Evolutionary conservation across 129 eudicot genomes (phyloP), one percentile per base, ranked within the genome.

Genomic region (Flaveria sonorensis): DNA sequence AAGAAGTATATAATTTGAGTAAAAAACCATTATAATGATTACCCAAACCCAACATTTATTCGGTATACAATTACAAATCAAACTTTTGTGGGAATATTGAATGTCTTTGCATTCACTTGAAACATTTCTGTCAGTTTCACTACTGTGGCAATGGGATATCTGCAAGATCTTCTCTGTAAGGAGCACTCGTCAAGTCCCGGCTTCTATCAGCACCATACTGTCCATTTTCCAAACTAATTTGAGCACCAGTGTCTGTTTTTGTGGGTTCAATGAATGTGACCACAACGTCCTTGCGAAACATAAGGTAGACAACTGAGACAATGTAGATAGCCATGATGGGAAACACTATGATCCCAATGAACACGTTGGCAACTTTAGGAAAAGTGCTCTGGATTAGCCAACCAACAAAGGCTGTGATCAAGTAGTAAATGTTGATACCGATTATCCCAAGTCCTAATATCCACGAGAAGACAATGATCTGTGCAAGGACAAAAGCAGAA

Each of bases 401-500:
- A 56, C 26, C 86, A 0, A 86, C 87, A 65, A 90, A 90, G 45
- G 74, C 84, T 40, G 90, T 90, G 39, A 55, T 88, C 53, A 88
- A 71, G 87, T 90, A 90, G 77, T 90, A 90, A 20, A 90, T 64
- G 81, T 92, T 92, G 86, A 92, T 92, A 61, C 90, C 89, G 16
- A 92, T 89, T 65, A 92, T 86, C 53, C 92, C 91, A 11, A 89
- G 71, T 36, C 97, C 97, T n/a, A 92, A 63, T 48, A 84, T 53
- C 98, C 98, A 90, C 3, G 92, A 90, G 39, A 88, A 23, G 69
- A 84, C 84, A 6, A 90, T 87, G 24, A 90, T 84, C 96, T 92
- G 62, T 18, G 13, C 10, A 73, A 79, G 23, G 21, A 43, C 18
- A 40, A 15, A 48, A 19, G 10, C 11, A 68, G 4, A 19, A 60